Evolutionary conservation across 148 eudicot genomes (phyloP).

Genomic region (Chenopodium berlandieri): DNA sequence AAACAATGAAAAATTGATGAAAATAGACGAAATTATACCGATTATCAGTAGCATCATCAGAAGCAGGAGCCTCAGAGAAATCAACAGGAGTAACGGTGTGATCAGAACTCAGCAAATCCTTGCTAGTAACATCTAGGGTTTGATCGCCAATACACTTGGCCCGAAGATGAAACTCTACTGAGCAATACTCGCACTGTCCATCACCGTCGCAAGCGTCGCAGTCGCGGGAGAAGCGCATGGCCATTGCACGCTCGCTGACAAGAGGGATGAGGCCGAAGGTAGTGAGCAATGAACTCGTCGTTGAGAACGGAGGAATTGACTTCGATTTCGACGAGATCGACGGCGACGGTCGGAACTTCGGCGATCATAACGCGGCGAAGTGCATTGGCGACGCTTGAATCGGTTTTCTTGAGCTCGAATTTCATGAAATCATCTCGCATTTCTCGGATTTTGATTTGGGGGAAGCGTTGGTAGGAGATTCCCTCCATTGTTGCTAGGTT

Average conservation of each 20-base stretch:
- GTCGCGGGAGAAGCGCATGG: slow-evolving; percentile 91
- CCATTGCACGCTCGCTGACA: slow-evolving; percentile 82
- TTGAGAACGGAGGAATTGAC: slow-evolving; percentile 82
- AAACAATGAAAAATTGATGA: background rate
- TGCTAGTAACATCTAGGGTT: slow-evolving; percentile 83
- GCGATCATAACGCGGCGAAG: slow-evolving; percentile 96
- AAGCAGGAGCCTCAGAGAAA: slow-evolving; percentile 51
- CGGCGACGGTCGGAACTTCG: slow-evolving; percentile 87
- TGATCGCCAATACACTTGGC: slow-evolving; percentile 75
- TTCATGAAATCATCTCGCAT: slow-evolving; percentile 64
- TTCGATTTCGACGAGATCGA: slow-evolving; percentile 92
- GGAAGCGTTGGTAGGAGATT: slow-evolving; percentile 71
- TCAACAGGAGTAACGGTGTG: slow-evolving; percentile 82
- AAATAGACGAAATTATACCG: slow-evolving; percentile 19
- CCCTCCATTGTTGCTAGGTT: slow-evolving; percentile 27
- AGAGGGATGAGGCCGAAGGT: slow-evolving; percentile 84
- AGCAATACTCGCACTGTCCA: slow-evolving; percentile 92
- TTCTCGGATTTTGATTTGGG: slow-evolving; percentile 74
- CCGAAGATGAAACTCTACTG: slow-evolving; percentile 83
- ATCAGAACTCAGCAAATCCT: slow-evolving; percentile 78
- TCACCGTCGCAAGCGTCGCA: slow-evolving; percentile 96
- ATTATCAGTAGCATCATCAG: slow-evolving; percentile 46
- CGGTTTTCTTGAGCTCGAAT: slow-evolving; percentile 86
- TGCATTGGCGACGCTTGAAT: slow-evolving; percentile 79
- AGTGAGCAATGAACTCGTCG: slow-evolving; percentile 92